Evolutionary conservation across 208 protist species (phyloP).

Genomic region (Porcisia hertigi): DNA sequence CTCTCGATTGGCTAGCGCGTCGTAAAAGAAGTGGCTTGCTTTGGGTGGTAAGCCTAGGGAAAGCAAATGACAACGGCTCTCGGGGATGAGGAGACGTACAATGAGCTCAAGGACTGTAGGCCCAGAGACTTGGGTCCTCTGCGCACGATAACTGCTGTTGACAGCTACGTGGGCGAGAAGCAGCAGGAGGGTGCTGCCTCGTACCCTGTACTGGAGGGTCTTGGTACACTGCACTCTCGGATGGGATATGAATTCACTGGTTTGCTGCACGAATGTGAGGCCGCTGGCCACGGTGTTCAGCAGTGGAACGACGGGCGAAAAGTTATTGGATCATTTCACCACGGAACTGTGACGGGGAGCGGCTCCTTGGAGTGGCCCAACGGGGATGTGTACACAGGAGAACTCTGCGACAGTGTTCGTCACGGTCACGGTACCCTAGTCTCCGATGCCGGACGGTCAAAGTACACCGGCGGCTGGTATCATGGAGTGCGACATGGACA

Average conservation of each 20-base stretch:
- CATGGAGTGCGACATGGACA: constrained; percentile 64
- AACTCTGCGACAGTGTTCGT: constrained; percentile 62
- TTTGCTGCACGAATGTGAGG: constrained; percentile 38
- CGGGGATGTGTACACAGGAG: constrained; percentile 65
- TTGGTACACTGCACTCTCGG: constrained; percentile 42
- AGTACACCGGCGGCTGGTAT: constrained; percentile 79
- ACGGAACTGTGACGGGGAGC: constrained; percentile 40
- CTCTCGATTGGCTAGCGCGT: not conserved
- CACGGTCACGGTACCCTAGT: constrained; percentile 77
- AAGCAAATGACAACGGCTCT: constrained; percentile 5
- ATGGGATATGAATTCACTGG: constrained; percentile 77
- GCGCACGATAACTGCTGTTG: constrained; percentile 41
- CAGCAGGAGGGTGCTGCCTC: constrained; percentile 5
- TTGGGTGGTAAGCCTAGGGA: not conserved
- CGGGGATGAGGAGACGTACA: constrained; percentile 36
- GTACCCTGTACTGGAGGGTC: constrained; percentile 39
- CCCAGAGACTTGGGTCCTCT: constrained; percentile 13
- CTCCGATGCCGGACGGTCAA: constrained; percentile 36
- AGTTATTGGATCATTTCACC: constrained; percentile 44
- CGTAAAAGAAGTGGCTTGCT: not conserved
- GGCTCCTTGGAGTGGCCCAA: constrained; percentile 60
- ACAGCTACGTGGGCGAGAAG: constrained; percentile 22
- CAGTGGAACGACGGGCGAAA: constrained; percentile 52
- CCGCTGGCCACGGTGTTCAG: constrained; percentile 59
- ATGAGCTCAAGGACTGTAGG: constrained; percentile 29